Base-by-base conservation (phyloP, 805 yeast genomes). In the Wickerhamomyces rabaulensis region DNA sequence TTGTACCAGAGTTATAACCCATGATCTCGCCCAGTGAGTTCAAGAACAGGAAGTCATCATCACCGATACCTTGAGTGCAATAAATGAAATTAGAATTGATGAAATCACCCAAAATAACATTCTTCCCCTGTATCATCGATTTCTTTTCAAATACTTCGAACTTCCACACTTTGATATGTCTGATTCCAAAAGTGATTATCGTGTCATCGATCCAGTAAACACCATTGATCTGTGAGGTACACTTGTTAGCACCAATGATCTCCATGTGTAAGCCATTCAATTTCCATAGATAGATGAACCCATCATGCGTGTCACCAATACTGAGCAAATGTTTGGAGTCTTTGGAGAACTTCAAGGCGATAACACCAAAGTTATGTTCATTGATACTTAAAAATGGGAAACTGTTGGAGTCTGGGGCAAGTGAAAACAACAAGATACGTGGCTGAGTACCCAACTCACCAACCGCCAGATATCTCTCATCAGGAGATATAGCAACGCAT, bases 371-470 rank as follows among this genome's bases (percentile, higher is more conserved):
- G 12, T 75, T 69, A 61, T 85, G 94, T 50, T 82, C 89, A 45
- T 70, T 63, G 1, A 82, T 72, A 15, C 74, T 66, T 9, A 77
- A 75, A 7, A 81, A 60, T 1, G 88, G 87, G n/a, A 57, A 62
- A 6, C 64, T 56, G 12, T 67, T 56, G 41, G 79, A 69, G 50
- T 73, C 73, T 15, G 73, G 68, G 0, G 82, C 81, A 15, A 81
- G 62, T 2, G 87, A 80, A 55, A 74, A 84, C 13, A 84, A 53
- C 19, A 82, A 62, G 2, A 85, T 71, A 17, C 90, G 67, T 1
- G 92, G 92, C 52, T 74, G 79, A 50, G 80, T 81, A 0, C 91
- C 91, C 0, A 73, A 61, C 57, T 85, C 92, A 2, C 92, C 92
- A 15, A 83, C 78, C 0, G 89, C 89, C 22, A 85, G 60, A 5